Percentiles rank a stretch among this genome's conserved stretches.
phyloP scores from a whole-genome alignment of 148 eudicot species.

The Chenopodium suecicum region DNA sequence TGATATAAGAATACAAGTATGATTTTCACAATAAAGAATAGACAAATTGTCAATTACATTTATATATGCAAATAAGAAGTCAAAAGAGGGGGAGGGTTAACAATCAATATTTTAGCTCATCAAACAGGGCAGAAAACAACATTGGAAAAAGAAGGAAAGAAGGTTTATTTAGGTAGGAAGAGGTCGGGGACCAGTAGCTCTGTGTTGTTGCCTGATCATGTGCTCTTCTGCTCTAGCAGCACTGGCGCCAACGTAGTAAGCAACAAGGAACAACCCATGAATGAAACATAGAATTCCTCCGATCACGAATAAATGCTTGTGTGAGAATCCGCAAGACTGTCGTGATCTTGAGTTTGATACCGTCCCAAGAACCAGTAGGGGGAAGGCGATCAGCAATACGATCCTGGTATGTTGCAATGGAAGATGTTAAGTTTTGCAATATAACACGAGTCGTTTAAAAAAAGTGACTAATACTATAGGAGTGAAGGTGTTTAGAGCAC shows the following conservation, averaged over 20 bases:
- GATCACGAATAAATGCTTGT: constrained; percentile 25
- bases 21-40: not conserved
- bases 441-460: not conserved
- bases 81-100: not conserved
- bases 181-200: constrained; percentile 29
- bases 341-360: constrained; percentile 35
- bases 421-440: not conserved
- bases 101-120: not conserved
- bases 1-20: too few species aligned
- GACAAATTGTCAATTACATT: not conserved
- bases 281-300: constrained; percentile 45
- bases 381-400: constrained; percentile 55
- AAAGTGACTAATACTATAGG: not conserved
- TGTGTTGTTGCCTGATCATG: constrained; percentile 16
- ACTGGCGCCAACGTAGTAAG: constrained; percentile 37
- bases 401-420: constrained; percentile 37
- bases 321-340: constrained; percentile 34
- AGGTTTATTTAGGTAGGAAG: constrained; percentile 22
- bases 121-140: not conserved
- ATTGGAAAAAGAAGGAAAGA: not conserved
- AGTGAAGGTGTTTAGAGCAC: not conserved
- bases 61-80: not conserved
- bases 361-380: constrained; percentile 37
- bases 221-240: constrained; percentile 32
- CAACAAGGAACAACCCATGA: constrained; percentile 36